These are phyloP conservation scores for Bimuria novae-zelandiae DNA, from an alignment of 2,329 filamentous ascomycete genomes.

Conservation along the genomic window DNA sequence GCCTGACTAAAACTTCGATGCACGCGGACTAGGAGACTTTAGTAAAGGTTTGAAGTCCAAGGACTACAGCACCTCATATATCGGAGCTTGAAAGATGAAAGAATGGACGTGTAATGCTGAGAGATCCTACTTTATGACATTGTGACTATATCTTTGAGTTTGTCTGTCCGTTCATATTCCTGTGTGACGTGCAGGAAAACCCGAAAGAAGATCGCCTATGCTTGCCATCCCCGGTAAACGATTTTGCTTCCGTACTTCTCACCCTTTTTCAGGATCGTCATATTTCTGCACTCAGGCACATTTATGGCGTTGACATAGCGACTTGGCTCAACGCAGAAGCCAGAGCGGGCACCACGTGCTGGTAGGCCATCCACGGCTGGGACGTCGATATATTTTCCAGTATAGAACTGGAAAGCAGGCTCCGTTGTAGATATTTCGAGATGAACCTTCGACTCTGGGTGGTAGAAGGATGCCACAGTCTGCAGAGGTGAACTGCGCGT, in stretches of 20 bases:
- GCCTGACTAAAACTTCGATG: too few relatives aligned
- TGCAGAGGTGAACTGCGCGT: conserved; percentile 62
- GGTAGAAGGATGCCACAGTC: conserved; percentile 72
- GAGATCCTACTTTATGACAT: too few relatives aligned
- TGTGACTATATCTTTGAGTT: background rate
- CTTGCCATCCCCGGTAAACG: conserved; percentile 85
- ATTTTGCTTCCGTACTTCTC: conserved; percentile 79
- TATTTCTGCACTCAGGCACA: conserved; percentile 75
- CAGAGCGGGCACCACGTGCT: conserved; percentile 69
- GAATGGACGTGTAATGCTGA: too few relatives aligned
- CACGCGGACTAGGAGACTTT: too few relatives aligned
- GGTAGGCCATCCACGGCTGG: conserved; percentile 64
- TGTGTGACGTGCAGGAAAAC: background rate
- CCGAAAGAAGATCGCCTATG: conserved; percentile 1
- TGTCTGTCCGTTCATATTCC: background rate
- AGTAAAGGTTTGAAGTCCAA: too few relatives aligned
- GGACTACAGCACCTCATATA: too few relatives aligned
- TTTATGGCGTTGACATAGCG: conserved; percentile 90
- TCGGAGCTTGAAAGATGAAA: too few relatives aligned
- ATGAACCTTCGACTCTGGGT: conserved; percentile 75
- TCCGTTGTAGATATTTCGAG: conserved; percentile 90
- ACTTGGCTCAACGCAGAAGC: conserved; percentile 91
- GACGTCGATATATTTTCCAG: conserved; percentile 81
- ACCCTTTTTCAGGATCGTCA: conserved; percentile 82
- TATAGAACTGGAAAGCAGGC: conserved; percentile 97